phyloP scores from a whole-genome alignment of 352 stramenopile genomes.

The Phytophthora boehmeriae region DNA sequence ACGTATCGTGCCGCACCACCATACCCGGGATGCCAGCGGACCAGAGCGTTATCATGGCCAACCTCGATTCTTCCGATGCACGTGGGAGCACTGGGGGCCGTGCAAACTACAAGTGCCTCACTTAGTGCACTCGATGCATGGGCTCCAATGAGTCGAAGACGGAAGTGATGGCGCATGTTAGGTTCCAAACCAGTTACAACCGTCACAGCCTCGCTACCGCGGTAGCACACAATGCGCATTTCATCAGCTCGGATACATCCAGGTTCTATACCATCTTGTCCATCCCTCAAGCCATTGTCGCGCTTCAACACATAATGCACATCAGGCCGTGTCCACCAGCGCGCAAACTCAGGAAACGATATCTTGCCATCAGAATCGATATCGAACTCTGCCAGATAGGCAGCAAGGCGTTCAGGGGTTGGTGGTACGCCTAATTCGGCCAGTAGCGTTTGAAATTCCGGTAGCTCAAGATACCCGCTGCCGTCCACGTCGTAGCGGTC shows the following conservation, averaged over 20 bases:
- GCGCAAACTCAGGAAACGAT: constrained; percentile 86
- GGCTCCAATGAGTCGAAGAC: constrained; percentile 75
- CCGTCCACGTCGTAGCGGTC: constrained; percentile 76
- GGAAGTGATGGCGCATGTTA: constrained; percentile 89
- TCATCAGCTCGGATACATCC: constrained; percentile 26
- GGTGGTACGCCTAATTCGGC: constrained; percentile 84
- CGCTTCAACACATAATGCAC: constrained; percentile 89
- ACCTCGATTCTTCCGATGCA: constrained; percentile 65
- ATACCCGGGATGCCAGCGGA: constrained; percentile 86
- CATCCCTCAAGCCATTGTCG: constrained; percentile 32
- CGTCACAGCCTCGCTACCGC: constrained; percentile 53
- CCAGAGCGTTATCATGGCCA: constrained; percentile 48
- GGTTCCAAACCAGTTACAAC: constrained; percentile 70
- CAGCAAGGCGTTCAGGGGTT: constrained; percentile 78
- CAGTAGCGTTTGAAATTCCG: constrained; percentile 86
- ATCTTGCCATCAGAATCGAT: constrained; percentile 82
- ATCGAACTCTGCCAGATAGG: constrained; percentile 89
- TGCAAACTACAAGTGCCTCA: constrained; percentile 75
- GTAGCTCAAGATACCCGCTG: constrained; percentile 80
- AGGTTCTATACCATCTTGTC: constrained; percentile 5
- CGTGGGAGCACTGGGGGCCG: constrained; percentile 56
- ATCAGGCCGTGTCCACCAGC: constrained; percentile 86
- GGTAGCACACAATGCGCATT: constrained; percentile 79
- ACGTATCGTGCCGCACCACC: constrained; percentile 71
- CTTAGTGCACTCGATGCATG: constrained; percentile 81